Evolutionary conservation across 129 eudicot species (phyloP).

Genomic region (Calendula officinalis): DNA sequence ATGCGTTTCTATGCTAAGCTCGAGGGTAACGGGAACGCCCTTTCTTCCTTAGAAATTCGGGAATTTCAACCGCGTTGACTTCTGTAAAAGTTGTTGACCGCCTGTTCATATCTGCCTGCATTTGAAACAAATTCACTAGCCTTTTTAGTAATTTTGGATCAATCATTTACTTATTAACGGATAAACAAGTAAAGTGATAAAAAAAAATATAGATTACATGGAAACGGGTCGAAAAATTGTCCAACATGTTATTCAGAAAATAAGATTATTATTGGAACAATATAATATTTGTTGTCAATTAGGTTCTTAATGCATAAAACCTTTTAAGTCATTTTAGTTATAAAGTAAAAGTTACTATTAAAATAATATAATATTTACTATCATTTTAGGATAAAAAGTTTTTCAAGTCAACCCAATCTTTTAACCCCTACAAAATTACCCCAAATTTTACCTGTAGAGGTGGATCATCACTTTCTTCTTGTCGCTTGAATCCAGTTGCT

Average conservation of each 20-base stretch:
- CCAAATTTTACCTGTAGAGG: constrained; percentile 33
- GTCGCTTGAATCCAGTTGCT: constrained; percentile 95
- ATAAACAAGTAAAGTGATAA: too few relatives aligned
- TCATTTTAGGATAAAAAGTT: too few relatives aligned
- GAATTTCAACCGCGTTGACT: constrained; percentile 61
- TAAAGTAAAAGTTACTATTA: too few relatives aligned
- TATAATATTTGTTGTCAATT: too few relatives aligned
- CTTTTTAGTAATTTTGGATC: background rate
- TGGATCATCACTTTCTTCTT: constrained; percentile 71
- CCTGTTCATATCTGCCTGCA: constrained; percentile 44
- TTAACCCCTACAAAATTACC: background rate
- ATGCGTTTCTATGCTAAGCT: constrained; percentile 37
- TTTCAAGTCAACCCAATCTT: background rate
- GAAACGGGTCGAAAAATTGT: too few relatives aligned
- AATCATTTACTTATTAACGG: background rate
- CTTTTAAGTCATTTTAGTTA: too few relatives aligned
- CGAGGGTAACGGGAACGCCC: constrained; percentile 91
- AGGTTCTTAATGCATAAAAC: too few relatives aligned
- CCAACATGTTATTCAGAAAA: too few relatives aligned
- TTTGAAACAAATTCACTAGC: constrained; percentile 6
- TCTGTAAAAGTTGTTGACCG: constrained; percentile 33
- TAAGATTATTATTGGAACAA: too few relatives aligned
- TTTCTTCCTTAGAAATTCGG: constrained; percentile 85
- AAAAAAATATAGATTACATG: too few relatives aligned
- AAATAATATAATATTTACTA: too few relatives aligned